phyloP scores from a whole-genome alignment of 2,329 filamentous ascomycete genomes.

The Lecanicillium sp. region DNA sequence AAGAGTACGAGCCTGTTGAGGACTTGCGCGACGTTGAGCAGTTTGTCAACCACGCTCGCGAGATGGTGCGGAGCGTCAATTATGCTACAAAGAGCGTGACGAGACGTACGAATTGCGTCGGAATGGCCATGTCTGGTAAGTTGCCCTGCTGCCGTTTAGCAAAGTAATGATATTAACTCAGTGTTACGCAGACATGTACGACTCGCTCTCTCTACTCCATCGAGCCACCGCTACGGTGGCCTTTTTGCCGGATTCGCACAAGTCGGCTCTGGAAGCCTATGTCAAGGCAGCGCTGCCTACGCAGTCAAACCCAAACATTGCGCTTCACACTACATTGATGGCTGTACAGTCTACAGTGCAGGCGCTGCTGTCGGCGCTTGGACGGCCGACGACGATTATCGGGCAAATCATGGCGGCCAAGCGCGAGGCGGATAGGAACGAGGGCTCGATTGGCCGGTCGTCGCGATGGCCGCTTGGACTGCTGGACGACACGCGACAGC shows the following conservation, averaged over 20 bases:
- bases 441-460: conserved; percentile 64
- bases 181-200: conserved; percentile 52
- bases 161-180: conserved; percentile 19
- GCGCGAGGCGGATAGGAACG: conserved; percentile 70
- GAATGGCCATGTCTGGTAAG: conserved; percentile 55
- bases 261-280: conserved; percentile 65
- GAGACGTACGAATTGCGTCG: conserved; percentile 67
- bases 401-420: conserved; percentile 65
- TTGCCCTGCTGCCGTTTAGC: neutral
- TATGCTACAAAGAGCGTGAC: conserved; percentile 76
- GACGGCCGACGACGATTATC: conserved; percentile 72
- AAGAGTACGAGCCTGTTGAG: conserved; percentile 80
- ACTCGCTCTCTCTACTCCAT: conserved; percentile 51
- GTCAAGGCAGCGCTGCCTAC: conserved; percentile 55
- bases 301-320: conserved; percentile 64
- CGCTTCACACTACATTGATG: conserved; percentile 68
- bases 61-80: conserved; percentile 80
- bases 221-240: conserved; percentile 46
- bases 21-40: conserved; percentile 85
- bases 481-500: conserved; percentile 79
- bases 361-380: conserved; percentile 71
- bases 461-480: conserved; percentile 75
- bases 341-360: conserved; percentile 78
- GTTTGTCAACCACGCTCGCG: conserved; percentile 83
- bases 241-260: conserved; percentile 62